Percentiles rank a stretch among this genome's conserved stretches.
Conservation (phyloP, 2,329 filamentous ascomycete species). For the Aspergillus latus region DNA sequence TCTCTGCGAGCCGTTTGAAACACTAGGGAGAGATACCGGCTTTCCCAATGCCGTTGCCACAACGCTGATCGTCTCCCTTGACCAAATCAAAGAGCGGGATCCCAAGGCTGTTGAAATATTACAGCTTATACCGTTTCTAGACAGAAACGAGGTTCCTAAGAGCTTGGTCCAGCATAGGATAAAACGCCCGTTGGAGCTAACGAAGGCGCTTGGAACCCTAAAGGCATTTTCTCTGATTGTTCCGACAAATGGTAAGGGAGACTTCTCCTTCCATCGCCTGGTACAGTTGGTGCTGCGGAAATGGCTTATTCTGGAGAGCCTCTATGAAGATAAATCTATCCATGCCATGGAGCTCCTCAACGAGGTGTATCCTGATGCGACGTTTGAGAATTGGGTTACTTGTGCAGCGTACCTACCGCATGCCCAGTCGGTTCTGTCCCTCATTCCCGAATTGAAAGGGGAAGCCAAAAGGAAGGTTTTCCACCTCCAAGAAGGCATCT, state of each 20-base stretch:
- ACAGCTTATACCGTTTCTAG: constrained; percentile 12
- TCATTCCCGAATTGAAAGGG: constrained; percentile 5
- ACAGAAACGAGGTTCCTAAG: constrained; percentile 12
- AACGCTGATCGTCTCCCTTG: constrained; percentile 16
- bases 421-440: constrained; percentile 6
- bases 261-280: constrained; percentile 15
- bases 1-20: constrained; percentile 17
- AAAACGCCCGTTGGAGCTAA: constrained; percentile 2
- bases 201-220: constrained; percentile 13
- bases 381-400: constrained; percentile 10
- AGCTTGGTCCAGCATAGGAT: constrained; percentile 13
- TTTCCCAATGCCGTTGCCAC: constrained; percentile 15
- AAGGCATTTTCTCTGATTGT: constrained; percentile 17
- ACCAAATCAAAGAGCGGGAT: constrained; percentile 15
- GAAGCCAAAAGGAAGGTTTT: constrained; percentile 5
- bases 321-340: constrained; percentile 12
- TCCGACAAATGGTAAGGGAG: constrained; percentile 2
- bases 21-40: constrained; percentile 12
- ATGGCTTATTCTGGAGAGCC: constrained; percentile 13
- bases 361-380: constrained; percentile 12
- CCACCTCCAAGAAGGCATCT: constrained; percentile 16
- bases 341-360: constrained; percentile 14
- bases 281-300: constrained; percentile 17
- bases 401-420: constrained; percentile 16
- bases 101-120: constrained; percentile 13